Base-by-base conservation (phyloP, 1,284 basidiomycete genomes). In the Melampsora abietis-canadensis region DNA sequence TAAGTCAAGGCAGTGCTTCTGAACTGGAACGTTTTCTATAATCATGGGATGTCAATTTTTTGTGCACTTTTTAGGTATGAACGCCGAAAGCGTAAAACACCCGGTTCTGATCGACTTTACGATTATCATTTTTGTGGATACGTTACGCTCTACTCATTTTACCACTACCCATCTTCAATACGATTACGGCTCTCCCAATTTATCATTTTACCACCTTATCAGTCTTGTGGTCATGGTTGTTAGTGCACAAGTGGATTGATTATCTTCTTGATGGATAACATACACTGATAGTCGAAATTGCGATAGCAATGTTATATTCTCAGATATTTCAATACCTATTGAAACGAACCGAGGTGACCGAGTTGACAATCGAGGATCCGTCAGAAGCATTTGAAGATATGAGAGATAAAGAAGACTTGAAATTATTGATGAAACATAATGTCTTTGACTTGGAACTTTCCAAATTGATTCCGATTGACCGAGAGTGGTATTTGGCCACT, bases 311-410 rank as follows among this genome's bases (percentile, higher is more conserved):
- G 76, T 87, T 98, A 14, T 98, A 98, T 84, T 87, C 85, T 37
- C 87, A 92, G 0, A 90, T 95, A 60, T 95, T 94, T 83, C 86
- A 89, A 79, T 87, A 91, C 80, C 86, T 91, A 66, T 83, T 92
- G 47, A 83, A 85, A 7, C 86, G 88, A 51, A 83, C 88, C 0
- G 84, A 86, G 59, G 88, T 97, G 44, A 88, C 89, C 12, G 95
- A 98, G 82, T 84, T 98, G 68, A 97, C 94, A 0, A 91, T 98
- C 24, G 95, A 98, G 84, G 95, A 98, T 81, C 95, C 95, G 0
- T 92, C 92, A 0, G 95, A 98, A 82, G 90, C 91, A 10, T 95
- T 96, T 80, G 94, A 96, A 81, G 92, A 96, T 80, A 85, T 98
- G 69, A 87, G 95, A 46, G 96, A 98, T 83, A 88, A 91, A 65